phyloP scores from a whole-genome alignment of 345 rosid genomes.

The Euclidium syriacum region DNA sequence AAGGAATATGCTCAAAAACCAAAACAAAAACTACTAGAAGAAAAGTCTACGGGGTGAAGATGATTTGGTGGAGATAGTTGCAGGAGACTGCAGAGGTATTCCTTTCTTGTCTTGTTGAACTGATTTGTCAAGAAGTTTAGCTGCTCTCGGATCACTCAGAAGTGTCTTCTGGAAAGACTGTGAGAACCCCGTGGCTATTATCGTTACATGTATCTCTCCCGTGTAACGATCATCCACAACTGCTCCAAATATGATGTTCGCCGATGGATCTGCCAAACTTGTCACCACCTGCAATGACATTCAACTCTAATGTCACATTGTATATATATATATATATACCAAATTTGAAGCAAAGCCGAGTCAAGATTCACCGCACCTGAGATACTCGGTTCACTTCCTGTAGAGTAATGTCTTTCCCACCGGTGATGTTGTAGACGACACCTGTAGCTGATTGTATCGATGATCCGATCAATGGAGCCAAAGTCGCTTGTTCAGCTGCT shows the following conservation, averaged over 20 bases:
- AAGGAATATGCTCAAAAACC: conserved; percentile 6
- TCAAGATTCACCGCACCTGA: conserved; percentile 43
- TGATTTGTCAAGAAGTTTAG: conserved; percentile 50
- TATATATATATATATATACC: not conserved
- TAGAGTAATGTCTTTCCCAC: conserved; percentile 94
- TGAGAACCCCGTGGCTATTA: conserved; percentile 95
- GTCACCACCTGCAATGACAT: conserved; percentile 96
- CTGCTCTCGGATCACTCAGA: conserved; percentile 68
- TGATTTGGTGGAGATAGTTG: conserved; percentile 46
- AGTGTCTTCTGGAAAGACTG: conserved; percentile 89
- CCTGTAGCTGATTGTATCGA: conserved; percentile 99
- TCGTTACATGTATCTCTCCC: conserved; percentile 94
- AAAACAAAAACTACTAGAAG: conserved; percentile 40
- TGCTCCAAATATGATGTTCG: conserved; percentile 97
- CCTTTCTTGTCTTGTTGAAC: conserved; percentile 63
- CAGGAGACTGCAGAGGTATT: conserved; percentile 43
- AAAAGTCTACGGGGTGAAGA: conserved; percentile 63
- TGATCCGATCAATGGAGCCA: conserved; percentile 95
- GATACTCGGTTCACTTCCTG: conserved; percentile 97
- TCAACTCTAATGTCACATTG: too few species aligned
- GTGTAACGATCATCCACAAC: conserved; percentile 94
- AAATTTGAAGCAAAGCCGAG: not conserved
- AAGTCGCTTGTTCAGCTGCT: conserved; percentile 97
- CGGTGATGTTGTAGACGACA: conserved; percentile 91
- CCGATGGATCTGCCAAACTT: conserved; percentile 95